Percentiles rank a stretch among this genome's conserved stretches.
Conservation (phyloP, 345 rosid genomes). For the Brassica nigra region DNA sequence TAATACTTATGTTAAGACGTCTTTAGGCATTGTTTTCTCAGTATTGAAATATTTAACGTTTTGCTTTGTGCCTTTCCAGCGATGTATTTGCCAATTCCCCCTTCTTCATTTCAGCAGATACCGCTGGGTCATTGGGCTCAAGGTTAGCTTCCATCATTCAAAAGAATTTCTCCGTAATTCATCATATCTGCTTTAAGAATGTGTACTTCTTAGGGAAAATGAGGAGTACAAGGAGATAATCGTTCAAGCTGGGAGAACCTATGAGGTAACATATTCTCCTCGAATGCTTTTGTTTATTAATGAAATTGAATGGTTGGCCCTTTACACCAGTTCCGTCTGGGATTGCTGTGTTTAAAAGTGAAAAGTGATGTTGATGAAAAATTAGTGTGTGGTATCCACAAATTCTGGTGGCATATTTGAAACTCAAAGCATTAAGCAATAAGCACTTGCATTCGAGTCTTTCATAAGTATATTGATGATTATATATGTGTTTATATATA, state of each 20-base stretch:
- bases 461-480: background rate
- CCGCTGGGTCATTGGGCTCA: slow-evolving; percentile 64
- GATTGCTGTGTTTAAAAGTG: slow-evolving; percentile 1
- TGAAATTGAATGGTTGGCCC: slow-evolving; percentile 4
- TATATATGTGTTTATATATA: background rate
- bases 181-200: slow-evolving; percentile 24
- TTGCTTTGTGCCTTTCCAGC: slow-evolving; percentile 45
- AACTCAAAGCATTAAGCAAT: background rate
- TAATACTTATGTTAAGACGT: background rate
- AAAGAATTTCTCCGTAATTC: slow-evolving; percentile 22
- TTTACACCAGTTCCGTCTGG: background rate
- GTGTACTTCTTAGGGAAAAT: slow-evolving; percentile 54
- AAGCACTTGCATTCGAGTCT: slow-evolving; percentile 11
- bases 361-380: slow-evolving; percentile 9
- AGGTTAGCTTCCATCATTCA: slow-evolving; percentile 51
- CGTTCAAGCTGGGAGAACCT: slow-evolving; percentile 73
- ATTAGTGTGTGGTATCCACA: slow-evolving; percentile 18
- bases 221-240: slow-evolving; percentile 88
- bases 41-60: slow-evolving; percentile 15
- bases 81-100: slow-evolving; percentile 92
- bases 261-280: slow-evolving; percentile 58
- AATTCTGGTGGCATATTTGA: slow-evolving; percentile 2
- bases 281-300: slow-evolving; percentile 15
- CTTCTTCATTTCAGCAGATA: slow-evolving; percentile 88
- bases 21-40: slow-evolving; percentile 28